Base-by-base conservation (phyloP, 257 asterid species). In the Cynanchum wilfordii region DNA sequence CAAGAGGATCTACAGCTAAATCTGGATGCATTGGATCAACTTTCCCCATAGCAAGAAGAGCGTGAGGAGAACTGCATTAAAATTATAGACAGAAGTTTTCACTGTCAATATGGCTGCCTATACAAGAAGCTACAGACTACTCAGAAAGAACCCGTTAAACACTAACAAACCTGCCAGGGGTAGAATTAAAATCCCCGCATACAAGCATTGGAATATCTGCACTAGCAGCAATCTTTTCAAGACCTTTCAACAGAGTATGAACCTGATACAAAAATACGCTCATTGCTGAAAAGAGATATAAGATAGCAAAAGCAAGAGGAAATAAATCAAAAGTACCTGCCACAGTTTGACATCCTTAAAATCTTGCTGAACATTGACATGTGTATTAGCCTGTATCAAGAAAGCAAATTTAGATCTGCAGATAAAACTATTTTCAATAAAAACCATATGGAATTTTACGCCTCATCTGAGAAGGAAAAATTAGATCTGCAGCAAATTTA, bases 201-300 rank as follows among this genome's bases (percentile, higher is more conserved):
- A 95, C 96, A 83, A 95, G 70, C 99, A 95, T 95, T 27, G 98
- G 98, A 63, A 95, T 90, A 77, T 92, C 96, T 25, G 97, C 96
- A 82, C 98, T 90, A 49, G 86, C 88, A 72, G 98, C 98, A 67
- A 95, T 95, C 82, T 95, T 95, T 79, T 95, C 98, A 71, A 95
- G 88, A 63, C 99, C 99, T 87, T 95, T 95, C 79, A 95, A 76
- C 49, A 95, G 81, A 38, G 98, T 95, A 79, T 95, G 95, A 81
- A 92, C 93, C 99, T 95, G 79, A 82, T 45, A 60, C n/a, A 59
- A 79, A 40, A 66, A 70, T 10, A 71, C 63, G 64, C 59, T 73
- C 52, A 52, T 60, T 70, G 55, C 55, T 33, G 56, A 72, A 79
- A 65, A 59, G 25, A 69, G 51, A 69, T n/a, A 47, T 69, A 68